A percentile compares a stretch with the other conserved stretches of the same genome.
phyloP scores from a whole-genome alignment of 2,329 filamentous ascomycete species.

The Epichloe bromicola region DNA sequence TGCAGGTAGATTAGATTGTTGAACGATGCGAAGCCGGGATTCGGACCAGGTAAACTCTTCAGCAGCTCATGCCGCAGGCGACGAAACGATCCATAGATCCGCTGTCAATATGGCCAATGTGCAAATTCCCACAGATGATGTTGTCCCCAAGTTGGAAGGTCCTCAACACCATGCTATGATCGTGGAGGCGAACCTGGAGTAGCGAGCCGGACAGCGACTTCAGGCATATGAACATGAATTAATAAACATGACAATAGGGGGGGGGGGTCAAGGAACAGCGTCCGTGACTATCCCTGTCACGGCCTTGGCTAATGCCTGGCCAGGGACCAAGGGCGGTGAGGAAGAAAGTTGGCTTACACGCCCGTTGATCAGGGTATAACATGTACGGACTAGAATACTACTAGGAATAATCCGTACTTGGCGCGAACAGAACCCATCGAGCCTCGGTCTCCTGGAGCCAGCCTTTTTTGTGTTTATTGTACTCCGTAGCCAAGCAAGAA shows the following conservation, averaged over 20 bases:
- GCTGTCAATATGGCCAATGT: background rate
- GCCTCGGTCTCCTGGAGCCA: background rate
- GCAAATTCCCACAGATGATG: background rate
- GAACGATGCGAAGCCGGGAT: background rate
- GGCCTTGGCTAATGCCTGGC: background rate
- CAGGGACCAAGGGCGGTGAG: slow-evolving; percentile 3
- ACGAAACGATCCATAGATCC: background rate
- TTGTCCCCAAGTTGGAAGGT: background rate
- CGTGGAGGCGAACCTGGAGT: slow-evolving; percentile 1
- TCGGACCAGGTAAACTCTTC: background rate
- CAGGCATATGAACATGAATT: background rate
- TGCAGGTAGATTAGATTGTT: background rate
- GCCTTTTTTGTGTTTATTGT: background rate
- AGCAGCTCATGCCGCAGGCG: background rate
- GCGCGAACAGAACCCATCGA: background rate
- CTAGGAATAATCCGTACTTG: too few species aligned
- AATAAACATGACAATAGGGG: background rate
- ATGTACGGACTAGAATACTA: background rate
- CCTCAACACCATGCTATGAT: background rate
- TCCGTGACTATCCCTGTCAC: slow-evolving; percentile 2
- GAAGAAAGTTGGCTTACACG: background rate
- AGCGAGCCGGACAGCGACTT: background rate
- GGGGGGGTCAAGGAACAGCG: background rate
- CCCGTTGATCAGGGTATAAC: background rate
- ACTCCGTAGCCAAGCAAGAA: background rate